phyloP scores from a whole-genome alignment of 768 basidiomycete genomes.

The Naganishia vaughanmartiniae region DNA sequence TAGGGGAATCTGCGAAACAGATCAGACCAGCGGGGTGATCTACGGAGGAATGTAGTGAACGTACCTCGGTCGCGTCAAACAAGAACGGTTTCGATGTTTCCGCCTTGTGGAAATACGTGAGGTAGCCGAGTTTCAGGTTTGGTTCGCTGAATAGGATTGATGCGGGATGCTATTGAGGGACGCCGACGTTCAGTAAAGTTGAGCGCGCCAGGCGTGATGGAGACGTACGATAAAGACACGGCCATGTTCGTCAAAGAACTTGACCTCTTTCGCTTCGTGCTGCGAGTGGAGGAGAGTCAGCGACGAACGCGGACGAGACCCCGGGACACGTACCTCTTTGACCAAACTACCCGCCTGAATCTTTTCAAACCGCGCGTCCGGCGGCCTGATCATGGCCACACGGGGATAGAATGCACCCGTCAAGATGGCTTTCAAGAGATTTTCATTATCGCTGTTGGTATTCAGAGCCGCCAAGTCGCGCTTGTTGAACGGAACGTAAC shows the following conservation, averaged over 20 bases:
- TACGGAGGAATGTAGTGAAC: conserved; percentile 31
- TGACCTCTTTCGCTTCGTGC: conserved; percentile 78
- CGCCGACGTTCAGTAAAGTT: background rate
- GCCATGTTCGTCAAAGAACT: conserved; percentile 67
- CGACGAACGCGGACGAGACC: background rate
- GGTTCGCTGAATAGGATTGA: conserved; percentile 73
- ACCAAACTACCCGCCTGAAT: conserved; percentile 78
- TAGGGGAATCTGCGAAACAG: conserved; percentile 66
- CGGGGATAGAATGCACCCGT: conserved; percentile 85
- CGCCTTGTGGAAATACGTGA: conserved; percentile 79
- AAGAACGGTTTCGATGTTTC: conserved; percentile 76
- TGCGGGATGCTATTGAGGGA: conserved; percentile 60
- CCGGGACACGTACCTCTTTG: conserved; percentile 57
- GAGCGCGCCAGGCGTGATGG: background rate
- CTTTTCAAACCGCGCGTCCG: conserved; percentile 75
- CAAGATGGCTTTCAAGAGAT: conserved; percentile 77
- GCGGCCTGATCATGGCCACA: conserved; percentile 72
- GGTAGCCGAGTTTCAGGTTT: conserved; percentile 72
- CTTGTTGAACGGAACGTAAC: conserved; percentile 57
- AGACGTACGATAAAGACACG: conserved; percentile 48
- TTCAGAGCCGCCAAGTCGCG: conserved; percentile 57
- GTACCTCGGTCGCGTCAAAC: conserved; percentile 80
- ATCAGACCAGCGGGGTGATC: background rate
- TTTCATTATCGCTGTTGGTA: conserved; percentile 63
- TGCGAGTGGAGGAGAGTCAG: conserved; percentile 1